Evolutionary conservation across 768 basidiomycete genomes (phyloP), one percentile per base, ranked within the genome.

Genomic region (Floccularia luteovirens): DNA sequence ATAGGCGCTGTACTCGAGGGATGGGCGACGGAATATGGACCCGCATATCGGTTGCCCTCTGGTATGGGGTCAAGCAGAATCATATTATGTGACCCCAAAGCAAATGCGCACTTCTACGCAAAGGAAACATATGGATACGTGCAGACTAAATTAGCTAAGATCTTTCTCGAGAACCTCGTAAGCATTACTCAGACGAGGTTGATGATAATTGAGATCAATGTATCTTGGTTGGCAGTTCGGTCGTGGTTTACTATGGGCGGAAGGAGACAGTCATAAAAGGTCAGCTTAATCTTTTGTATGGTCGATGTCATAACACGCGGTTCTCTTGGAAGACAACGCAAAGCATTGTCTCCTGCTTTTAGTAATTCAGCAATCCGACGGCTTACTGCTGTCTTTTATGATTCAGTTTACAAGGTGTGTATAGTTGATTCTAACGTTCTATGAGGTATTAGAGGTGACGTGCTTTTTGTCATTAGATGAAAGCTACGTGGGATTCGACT

Each of bases 291-390:
- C 8, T 36, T 12, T 32, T 5, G 16, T 23, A 21, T 12, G 14
- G 1, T 39, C n/a, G 20, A 16, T 12, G 24, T 16, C 22, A 32
- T 17, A 7, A 19, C 2, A 21, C 10, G 12, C 14, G 14, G 4
- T 19, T 25, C 71, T 8, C 8, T 34, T 14, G 7, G 8, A 12
- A 34, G 73, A 37, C 74, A 75, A 45, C 60, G 75, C 23, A 74
- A 71, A 43, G 63, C 70, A 0, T 50, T 75, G 6, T 64, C 69
- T 0, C 71, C 74, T 1, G 72, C 72, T 0, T 77, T 77, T 50
- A 74, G 66, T 49, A 73, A 68, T 45, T 62, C 69, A 1, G 67
- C 70, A 1, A 70, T 77, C 31, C 64, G 72, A 13, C 62, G 54
- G 21, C 49, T 75, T 5, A 69, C 64, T 0, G 49, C 60, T 1